Evolutionary conservation across 169 alveolate genomes (phyloP).

Genomic region (Plasmodium gaboni): DNA sequence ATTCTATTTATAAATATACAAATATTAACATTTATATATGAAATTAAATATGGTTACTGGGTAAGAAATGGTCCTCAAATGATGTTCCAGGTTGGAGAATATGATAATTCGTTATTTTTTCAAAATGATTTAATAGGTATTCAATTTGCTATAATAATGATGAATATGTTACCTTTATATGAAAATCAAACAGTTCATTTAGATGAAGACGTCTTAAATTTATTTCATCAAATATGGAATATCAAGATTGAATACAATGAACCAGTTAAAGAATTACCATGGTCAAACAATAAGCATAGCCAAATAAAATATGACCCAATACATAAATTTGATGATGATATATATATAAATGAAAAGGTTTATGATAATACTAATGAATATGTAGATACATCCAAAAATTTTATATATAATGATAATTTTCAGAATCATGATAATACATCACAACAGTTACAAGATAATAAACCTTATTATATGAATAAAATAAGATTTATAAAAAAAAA

Average conservation of each 20-base stretch:
- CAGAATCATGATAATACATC: too few relatives aligned
- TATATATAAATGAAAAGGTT: background rate
- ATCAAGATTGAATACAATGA: background rate
- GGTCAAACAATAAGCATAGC: background rate
- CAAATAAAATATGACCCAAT: background rate
- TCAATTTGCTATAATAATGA: conserved; percentile 62
- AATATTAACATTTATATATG: conserved; percentile 43
- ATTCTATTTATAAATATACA: conserved; percentile 43
- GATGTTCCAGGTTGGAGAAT: conserved; percentile 37
- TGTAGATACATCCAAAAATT: too few relatives aligned
- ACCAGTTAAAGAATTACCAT: background rate
- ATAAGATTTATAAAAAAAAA: conserved; percentile 1
- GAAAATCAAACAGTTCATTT: conserved; percentile 18
- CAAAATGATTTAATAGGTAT: conserved; percentile 64
- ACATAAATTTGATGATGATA: background rate
- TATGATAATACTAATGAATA: too few relatives aligned
- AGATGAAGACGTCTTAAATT: background rate
- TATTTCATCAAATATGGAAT: background rate
- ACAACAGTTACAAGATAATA: too few relatives aligned
- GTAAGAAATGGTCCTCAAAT: conserved; percentile 69
- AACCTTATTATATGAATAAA: background rate
- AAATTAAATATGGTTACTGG: conserved; percentile 73
- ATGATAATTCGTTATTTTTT: conserved; percentile 37
- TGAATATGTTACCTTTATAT: conserved; percentile 59
- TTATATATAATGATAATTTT: too few relatives aligned